Conservation (phyloP, 164 flowering plant species). For the Tetracentron sinense region DNA sequence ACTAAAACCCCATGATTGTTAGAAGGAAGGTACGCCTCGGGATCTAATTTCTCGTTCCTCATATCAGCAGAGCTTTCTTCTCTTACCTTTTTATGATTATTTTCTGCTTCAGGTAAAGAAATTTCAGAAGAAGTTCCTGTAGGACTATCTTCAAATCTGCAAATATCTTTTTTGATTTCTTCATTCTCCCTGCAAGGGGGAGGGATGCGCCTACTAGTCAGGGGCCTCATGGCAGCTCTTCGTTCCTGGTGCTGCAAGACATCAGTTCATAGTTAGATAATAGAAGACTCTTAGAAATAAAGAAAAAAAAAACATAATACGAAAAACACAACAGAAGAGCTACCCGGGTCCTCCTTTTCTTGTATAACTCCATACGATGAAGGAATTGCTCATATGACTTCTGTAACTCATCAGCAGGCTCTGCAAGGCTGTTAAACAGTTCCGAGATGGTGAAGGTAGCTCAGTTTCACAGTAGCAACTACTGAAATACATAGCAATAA, state of each 20-base stretch:
- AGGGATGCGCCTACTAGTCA: slow-evolving; percentile 16
- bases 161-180: slow-evolving; percentile 19
- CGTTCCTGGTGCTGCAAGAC: slow-evolving; percentile 43
- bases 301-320: neutral
- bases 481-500: neutral
- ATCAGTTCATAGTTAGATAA: slow-evolving; percentile 21
- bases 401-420: slow-evolving; percentile 74
- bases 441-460: neutral
- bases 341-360: slow-evolving; percentile 57
- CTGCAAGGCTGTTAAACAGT: slow-evolving; percentile 65
- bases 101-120: neutral
- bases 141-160: slow-evolving; percentile 10
- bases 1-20: neutral
- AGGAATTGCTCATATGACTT: slow-evolving; percentile 82
- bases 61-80: slow-evolving; percentile 11
- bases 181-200: slow-evolving; percentile 10
- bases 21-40: neutral
- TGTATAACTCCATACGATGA: slow-evolving; percentile 59
- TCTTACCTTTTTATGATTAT: neutral
- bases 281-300: neutral
- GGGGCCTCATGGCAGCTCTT: slow-evolving; percentile 26
- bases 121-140: neutral
- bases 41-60: neutral
- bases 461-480: neutral
- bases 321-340: slow-evolving; percentile 7